Evolutionary conservation across 1,139 yeast genomes (phyloP), one percentile per base, ranked within the genome.

Genomic region (Candida tetrigidarum): DNA sequence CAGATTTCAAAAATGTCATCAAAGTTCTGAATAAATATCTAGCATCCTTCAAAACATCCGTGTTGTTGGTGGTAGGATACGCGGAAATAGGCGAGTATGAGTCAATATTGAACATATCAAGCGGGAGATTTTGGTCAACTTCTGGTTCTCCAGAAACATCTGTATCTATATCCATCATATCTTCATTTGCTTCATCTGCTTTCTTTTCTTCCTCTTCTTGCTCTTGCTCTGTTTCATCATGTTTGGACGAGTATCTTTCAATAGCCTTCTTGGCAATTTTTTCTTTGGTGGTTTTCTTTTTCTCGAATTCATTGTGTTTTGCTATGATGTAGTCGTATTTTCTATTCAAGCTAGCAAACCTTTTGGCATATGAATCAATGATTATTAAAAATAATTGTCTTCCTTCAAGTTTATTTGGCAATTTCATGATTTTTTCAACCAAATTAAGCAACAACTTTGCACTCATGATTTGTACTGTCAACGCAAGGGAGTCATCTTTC

Each of bases 401-500:
- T 4, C 97, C 96, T 54, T 93, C 96, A 18, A 82, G 77, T 53
- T 88, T 86, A 56, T 86, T 86, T 8, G 92, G 93, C 54, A 92
- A 67, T 57, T 87, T 87, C 81, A 88, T 78, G 37, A 95, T 87
- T 43, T 96, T 74, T 56, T 95, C 99, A 22, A 93, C 95, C 55
- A 95, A 73, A 62, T 93, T 95, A 51, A 93, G 69, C 29, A 95
- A 68, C 29, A 95, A 72, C 64, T 92, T 93, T 4, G 98, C 97
- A 68, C 97, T 89, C 98, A 93, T 91, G 16, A 93, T 89, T 63
- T 95, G 99, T 34, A 92, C 96, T 6, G 96, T 89, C 47, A 91
- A 77, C 1, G 96, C 96, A 52, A 95, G 69, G 0, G 95, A 74
- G 54, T 83, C 84, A 59, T 93, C 98, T 55, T 86, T 87, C 52